A percentile compares a stretch with the other conserved stretches of the same genome.
phyloP scores from a whole-genome alignment of 306 rosid genomes.

The Castanea sativa region DNA sequence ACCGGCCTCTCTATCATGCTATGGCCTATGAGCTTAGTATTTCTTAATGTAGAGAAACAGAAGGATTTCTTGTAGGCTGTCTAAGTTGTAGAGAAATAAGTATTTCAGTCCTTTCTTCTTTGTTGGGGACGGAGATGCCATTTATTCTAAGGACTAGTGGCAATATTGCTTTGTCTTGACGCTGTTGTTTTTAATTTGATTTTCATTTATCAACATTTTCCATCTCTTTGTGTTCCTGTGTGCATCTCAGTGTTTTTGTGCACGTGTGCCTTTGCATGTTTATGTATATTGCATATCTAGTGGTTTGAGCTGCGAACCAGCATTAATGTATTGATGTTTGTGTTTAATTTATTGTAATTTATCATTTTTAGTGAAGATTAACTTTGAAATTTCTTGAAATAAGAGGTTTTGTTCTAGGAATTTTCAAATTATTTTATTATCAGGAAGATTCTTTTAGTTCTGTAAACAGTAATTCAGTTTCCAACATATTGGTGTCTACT shows the following conservation, averaged over 20 bases:
- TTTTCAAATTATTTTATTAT: not conserved
- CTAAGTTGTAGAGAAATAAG: not conserved
- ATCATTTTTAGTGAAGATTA: not conserved
- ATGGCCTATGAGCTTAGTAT: constrained; percentile 54
- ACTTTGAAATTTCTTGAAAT: not conserved
- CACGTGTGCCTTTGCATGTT: not conserved
- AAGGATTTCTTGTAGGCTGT: not conserved
- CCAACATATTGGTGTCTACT: too few species aligned
- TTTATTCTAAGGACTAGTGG: not conserved
- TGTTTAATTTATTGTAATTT: not conserved
- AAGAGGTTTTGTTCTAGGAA: not conserved
- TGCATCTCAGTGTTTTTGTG: not conserved
- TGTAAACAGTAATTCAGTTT: not conserved
- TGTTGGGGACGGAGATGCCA: not conserved
- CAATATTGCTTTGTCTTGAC: too few species aligned
- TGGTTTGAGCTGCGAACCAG: not conserved
- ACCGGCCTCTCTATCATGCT: constrained; percentile 94
- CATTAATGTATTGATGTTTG: not conserved
- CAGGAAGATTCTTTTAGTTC: not conserved
- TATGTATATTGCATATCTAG: not conserved
- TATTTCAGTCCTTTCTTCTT: not conserved
- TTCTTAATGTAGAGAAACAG: not conserved
- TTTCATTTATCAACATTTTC: not conserved
- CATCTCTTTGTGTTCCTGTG: not conserved
- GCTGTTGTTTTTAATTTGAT: not conserved